Conservation (phyloP, 176 grass and related monocot genomes). For the Hyparrhenia diplandra region DNA sequence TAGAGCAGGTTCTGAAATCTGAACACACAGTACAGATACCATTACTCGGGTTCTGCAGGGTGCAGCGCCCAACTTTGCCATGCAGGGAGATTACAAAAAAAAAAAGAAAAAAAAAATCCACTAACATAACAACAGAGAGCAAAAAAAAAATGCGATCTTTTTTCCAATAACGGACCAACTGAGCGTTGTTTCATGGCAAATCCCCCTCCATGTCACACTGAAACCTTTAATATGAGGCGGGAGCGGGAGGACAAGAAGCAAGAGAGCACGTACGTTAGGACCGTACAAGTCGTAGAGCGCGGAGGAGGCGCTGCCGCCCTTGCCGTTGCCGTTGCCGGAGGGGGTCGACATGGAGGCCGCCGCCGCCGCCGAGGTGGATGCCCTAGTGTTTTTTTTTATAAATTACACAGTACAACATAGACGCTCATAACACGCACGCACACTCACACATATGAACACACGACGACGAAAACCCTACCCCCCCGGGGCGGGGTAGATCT, state of each 20-base stretch:
- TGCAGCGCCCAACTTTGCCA: background rate
- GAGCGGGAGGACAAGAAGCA: background rate
- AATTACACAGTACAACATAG: too few species aligned
- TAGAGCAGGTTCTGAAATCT: background rate
- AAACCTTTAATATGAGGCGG: background rate
- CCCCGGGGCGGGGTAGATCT: too few species aligned
- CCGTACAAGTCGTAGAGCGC: constrained; percentile 66
- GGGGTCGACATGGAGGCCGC: constrained; percentile 21
- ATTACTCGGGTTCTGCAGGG: background rate
- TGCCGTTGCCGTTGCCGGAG: background rate
- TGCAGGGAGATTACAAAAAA: background rate
- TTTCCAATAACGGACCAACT: background rate
- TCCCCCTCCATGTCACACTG: background rate
- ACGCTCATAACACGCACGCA: too few species aligned
- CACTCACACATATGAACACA: too few species aligned
- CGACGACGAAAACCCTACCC: too few species aligned
- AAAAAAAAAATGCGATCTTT: background rate
- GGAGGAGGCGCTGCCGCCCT: background rate
- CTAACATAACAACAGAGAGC: background rate
- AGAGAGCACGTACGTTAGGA: constrained; percentile 35
- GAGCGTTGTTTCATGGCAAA: background rate
- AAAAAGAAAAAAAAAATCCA: background rate
- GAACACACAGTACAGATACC: background rate
- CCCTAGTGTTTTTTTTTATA: constrained; percentile 26
- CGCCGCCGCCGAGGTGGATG: background rate